Evolutionary conservation across 495 filamentous ascomycete genomes (phyloP).

Genomic region (Daldinia decipiens): DNA sequence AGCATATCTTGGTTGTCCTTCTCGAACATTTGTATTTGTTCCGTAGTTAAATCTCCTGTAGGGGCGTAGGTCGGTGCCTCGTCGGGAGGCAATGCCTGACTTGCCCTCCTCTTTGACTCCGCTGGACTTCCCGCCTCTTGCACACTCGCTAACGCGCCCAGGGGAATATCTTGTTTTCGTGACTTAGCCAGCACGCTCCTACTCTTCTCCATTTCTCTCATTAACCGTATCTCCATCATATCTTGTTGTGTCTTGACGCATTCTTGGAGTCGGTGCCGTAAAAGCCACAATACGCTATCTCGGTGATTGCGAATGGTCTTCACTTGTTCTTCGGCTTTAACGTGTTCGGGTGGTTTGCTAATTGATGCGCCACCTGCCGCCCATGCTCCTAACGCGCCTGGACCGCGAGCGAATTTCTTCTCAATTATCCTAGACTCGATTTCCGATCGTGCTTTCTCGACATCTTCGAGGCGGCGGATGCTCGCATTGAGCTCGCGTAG

Average conservation of each 20-base stretch:
- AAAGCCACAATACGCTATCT: conserved; percentile 84
- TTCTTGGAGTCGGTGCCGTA: conserved; percentile 77
- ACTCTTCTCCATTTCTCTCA: conserved; percentile 86
- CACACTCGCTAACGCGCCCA: conserved; percentile 30
- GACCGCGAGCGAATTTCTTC: conserved; percentile 70
- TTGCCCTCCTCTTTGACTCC: conserved; percentile 35
- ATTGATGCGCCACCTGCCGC: conserved; percentile 66
- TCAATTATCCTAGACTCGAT: conserved; percentile 72
- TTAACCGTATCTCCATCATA: conserved; percentile 91
- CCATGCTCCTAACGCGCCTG: conserved; percentile 75
- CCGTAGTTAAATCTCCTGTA: conserved; percentile 73
- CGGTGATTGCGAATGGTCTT: conserved; percentile 69
- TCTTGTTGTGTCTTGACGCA: conserved; percentile 78
- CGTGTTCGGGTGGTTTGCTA: conserved; percentile 68
- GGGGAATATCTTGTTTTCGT: conserved; percentile 45
- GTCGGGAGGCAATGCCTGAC: conserved; percentile 29
- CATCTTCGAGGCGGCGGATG: conserved; percentile 79
- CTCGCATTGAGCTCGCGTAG: conserved; percentile 82
- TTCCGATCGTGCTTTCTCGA: conserved; percentile 81
- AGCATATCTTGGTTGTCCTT: conserved; percentile 93
- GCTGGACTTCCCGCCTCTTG: conserved; percentile 32
- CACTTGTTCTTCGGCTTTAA: conserved; percentile 72
- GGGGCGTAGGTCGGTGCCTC: conserved; percentile 44
- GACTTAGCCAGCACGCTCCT: conserved; percentile 84
- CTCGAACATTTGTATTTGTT: conserved; percentile 92